Conservation (phyloP, 495 filamentous ascomycete species). For the Rhypophila decipiens region DNA sequence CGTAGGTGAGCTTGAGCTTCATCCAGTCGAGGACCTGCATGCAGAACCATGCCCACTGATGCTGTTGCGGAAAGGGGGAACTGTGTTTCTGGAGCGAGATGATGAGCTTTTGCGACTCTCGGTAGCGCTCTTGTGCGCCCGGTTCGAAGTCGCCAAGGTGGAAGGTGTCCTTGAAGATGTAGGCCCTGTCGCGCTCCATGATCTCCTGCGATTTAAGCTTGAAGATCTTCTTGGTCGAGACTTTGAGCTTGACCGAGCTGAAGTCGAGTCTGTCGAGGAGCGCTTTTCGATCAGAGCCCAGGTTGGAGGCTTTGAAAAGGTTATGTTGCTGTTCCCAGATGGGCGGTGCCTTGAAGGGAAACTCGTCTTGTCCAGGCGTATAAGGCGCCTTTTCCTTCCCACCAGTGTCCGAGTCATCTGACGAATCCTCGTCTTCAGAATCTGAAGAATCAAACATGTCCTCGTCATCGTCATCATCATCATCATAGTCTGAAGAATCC, state of each 20-base stretch:
- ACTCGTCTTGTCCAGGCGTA: slow-evolving; percentile 1
- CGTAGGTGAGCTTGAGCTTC: slow-evolving; percentile 23
- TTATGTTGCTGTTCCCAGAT: slow-evolving; percentile 9
- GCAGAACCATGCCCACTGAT: slow-evolving; percentile 26
- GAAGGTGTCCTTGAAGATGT: slow-evolving; percentile 35
- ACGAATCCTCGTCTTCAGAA: too few relatives aligned
- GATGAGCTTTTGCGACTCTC: slow-evolving; percentile 28
- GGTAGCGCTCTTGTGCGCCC: slow-evolving; percentile 26
- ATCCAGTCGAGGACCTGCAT: slow-evolving; percentile 31
- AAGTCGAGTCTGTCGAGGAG: slow-evolving; percentile 5
- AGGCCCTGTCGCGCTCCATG: slow-evolving; percentile 29
- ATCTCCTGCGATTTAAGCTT: slow-evolving; percentile 6
- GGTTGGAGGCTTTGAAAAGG: neutral
- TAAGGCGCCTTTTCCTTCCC: too few relatives aligned
- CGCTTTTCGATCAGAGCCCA: neutral
- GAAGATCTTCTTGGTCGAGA: slow-evolving; percentile 2
- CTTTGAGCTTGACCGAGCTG: slow-evolving; percentile 4
- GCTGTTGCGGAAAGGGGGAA: slow-evolving; percentile 4
- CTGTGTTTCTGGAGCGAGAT: slow-evolving; percentile 23
- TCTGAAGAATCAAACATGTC: too few relatives aligned
- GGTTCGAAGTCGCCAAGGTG: slow-evolving; percentile 39
- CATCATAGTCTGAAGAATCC: too few relatives aligned
- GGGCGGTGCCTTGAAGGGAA: slow-evolving; percentile 6
- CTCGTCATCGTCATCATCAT: too few relatives aligned
- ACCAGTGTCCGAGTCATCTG: too few relatives aligned